Evolutionary conservation across 1,139 yeast species (phyloP).

Genomic region (Blastobotrys arbuscula): DNA sequence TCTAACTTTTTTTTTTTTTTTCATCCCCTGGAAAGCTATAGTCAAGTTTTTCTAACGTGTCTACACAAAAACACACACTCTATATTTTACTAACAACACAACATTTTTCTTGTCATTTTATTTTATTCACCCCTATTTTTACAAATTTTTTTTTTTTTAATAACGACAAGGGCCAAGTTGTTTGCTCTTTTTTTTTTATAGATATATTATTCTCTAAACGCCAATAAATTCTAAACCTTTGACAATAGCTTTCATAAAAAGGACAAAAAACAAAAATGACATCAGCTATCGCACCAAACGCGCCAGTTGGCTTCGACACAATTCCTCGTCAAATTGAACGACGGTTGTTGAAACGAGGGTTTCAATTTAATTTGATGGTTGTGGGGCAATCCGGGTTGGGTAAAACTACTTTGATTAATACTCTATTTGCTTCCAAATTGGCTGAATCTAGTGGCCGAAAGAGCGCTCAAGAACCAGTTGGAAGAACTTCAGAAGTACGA

Average conservation of each 20-base stretch:
- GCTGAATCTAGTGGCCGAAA: slow-evolving; percentile 69
- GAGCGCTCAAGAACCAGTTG: slow-evolving; percentile 61
- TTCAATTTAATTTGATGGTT: slow-evolving; percentile 89
- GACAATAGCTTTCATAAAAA: too few relatives aligned
- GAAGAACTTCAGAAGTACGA: slow-evolving; percentile 83
- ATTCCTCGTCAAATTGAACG: slow-evolving; percentile 94
- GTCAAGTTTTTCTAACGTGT: too few relatives aligned
- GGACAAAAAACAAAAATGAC: slow-evolving; percentile 1
- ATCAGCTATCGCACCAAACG: slow-evolving; percentile 11
- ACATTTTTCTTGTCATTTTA: background rate
- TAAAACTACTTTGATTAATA: slow-evolving; percentile 84
- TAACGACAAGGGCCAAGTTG: too few relatives aligned
- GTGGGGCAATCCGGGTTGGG: slow-evolving; percentile 95
- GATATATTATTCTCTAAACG: too few relatives aligned
- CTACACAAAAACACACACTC: background rate
- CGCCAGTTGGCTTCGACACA: slow-evolving; percentile 91
- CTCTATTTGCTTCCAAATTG: slow-evolving; percentile 79
- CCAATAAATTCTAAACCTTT: too few relatives aligned
- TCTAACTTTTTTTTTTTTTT: too few relatives aligned
- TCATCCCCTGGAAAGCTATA: too few relatives aligned
- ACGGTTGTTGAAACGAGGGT: slow-evolving; percentile 85
- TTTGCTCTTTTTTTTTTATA: too few relatives aligned
- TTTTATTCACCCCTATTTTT: background rate
- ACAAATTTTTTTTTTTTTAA: background rate
- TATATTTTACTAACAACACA: background rate